These are phyloP conservation scores for Wickerhamiella azyma DNA, from an alignment of 805 yeast species.

Conservation along the genomic window DNA sequence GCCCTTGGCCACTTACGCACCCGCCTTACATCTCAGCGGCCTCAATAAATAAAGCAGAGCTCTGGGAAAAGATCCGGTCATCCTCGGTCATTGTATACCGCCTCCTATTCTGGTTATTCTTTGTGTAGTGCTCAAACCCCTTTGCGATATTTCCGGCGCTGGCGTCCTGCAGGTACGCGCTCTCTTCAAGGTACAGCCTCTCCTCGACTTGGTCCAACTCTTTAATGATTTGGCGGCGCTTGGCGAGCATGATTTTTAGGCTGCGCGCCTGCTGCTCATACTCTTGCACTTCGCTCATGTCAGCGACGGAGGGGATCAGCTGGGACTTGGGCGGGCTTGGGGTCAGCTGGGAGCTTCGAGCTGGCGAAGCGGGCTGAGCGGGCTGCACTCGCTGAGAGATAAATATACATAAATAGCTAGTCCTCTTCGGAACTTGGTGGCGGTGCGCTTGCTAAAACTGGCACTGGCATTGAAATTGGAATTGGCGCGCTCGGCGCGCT, in stretches of 20 bases:
- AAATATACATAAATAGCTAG: neutral
- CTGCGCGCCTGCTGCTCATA: conserved; percentile 56
- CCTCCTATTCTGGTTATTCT: conserved; percentile 35
- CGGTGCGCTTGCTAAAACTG: no score
- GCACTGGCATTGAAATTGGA: no score
- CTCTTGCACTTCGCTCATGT: conserved; percentile 24
- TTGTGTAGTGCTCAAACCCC: conserved; percentile 75
- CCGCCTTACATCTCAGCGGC: conserved; percentile 1
- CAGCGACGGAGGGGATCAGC: neutral
- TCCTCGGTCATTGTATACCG: conserved; percentile 42
- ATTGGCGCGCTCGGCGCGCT: neutral
- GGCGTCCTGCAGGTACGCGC: conserved; percentile 61
- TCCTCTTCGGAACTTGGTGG: neutral
- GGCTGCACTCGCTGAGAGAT: no score
- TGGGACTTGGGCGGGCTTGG: no score
- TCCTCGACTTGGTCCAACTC: conserved; percentile 50
- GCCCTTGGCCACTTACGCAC: no score
- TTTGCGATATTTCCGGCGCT: conserved; percentile 70
- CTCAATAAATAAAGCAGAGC: conserved; percentile 57
- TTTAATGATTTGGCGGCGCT: conserved; percentile 47
- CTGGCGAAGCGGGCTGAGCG: no score
- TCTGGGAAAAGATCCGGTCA: conserved; percentile 68
- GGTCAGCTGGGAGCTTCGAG: neutral
- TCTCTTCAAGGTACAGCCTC: conserved; percentile 63
- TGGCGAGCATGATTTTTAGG: conserved; percentile 46